A percentile compares a stretch with the other conserved stretches of the same genome.
These are phyloP conservation scores for Populus hybrid DNA, from an alignment of 441 rosid genomes.

Conservation along the genomic window DNA sequence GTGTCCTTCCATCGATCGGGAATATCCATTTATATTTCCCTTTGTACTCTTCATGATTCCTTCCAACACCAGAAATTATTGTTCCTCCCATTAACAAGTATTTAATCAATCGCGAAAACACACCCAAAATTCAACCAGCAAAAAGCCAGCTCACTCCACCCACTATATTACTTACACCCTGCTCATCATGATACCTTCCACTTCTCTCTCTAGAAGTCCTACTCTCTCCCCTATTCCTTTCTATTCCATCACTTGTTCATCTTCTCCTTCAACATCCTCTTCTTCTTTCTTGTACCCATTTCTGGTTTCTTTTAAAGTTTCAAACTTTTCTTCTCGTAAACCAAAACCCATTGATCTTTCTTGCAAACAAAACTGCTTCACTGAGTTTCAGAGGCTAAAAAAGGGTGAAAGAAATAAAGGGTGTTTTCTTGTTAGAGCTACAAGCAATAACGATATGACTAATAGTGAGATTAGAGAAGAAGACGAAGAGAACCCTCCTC, in stretches of 20 bases:
- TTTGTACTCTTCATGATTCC: conserved; percentile 39
- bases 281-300: conserved; percentile 11
- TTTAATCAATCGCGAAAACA: background rate
- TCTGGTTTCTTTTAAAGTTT: conserved; percentile 25
- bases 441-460: conserved; percentile 39
- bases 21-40: conserved; percentile 37
- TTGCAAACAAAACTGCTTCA: conserved; percentile 15
- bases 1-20: conserved; percentile 11
- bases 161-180: background rate
- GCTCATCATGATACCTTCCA: conserved; percentile 32
- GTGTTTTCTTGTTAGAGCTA: conserved; percentile 25
- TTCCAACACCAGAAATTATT: background rate
- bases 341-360: conserved; percentile 37
- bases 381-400: background rate
- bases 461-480: conserved; percentile 48
- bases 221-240: conserved; percentile 34
- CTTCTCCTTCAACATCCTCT: conserved; percentile 17
- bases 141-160: conserved; percentile 6
- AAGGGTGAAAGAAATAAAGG: conserved; percentile 8
- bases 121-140: conserved; percentile 7
- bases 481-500: conserved; percentile 44
- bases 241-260: conserved; percentile 22
- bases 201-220: conserved; percentile 53
- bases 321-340: conserved; percentile 19
- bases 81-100: background rate